phyloP scores from a whole-genome alignment of 768 basidiomycete species.

The Pluteus cervinus region DNA sequence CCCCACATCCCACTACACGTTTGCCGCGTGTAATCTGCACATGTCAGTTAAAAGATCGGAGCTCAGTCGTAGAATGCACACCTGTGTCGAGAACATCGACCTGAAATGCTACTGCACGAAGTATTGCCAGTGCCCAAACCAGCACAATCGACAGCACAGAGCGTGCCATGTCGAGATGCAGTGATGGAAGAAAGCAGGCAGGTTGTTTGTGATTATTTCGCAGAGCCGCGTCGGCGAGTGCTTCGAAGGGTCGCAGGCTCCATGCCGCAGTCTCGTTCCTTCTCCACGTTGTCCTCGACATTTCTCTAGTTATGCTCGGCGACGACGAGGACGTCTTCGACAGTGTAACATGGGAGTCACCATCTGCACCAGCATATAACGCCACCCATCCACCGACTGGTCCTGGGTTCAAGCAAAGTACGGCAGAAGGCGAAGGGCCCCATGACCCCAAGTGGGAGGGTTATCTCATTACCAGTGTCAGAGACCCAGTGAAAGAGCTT shows the following conservation, averaged over 20 bases:
- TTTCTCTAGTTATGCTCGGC: conserved; percentile 53
- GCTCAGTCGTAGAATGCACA: conserved; percentile 13
- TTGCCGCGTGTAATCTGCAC: conserved; percentile 72
- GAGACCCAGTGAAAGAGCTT: conserved; percentile 92
- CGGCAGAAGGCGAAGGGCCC: conserved; percentile 65
- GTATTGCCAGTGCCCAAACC: conserved; percentile 19
- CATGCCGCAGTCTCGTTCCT: conserved; percentile 4
- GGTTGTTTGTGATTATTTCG: conserved; percentile 30
- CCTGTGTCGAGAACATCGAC: conserved; percentile 63
- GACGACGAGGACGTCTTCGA: conserved; percentile 90
- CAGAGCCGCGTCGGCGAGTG: too few relatives aligned
- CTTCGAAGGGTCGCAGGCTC: conserved; percentile 19
- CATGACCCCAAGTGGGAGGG: conserved; percentile 91
- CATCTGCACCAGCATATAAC: conserved; percentile 49
- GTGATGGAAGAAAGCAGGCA: conserved; percentile 17
- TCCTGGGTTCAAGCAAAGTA: conserved; percentile 81
- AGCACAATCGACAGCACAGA: conserved; percentile 12
- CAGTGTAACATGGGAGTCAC: conserved; percentile 87
- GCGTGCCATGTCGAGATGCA: conserved; percentile 11
- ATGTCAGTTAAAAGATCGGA: conserved; percentile 8
- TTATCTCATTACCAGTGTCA: conserved; percentile 73
- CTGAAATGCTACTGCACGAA: conserved; percentile 45
- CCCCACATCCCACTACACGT: conserved; percentile 97
- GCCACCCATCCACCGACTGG: conserved; percentile 38
- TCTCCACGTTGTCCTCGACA: conserved; percentile 10